A percentile compares a stretch with the other conserved stretches of the same genome.
These are phyloP conservation scores for Populus pruinosa DNA, from an alignment of 345 rosid species.

Conservation along the genomic window DNA sequence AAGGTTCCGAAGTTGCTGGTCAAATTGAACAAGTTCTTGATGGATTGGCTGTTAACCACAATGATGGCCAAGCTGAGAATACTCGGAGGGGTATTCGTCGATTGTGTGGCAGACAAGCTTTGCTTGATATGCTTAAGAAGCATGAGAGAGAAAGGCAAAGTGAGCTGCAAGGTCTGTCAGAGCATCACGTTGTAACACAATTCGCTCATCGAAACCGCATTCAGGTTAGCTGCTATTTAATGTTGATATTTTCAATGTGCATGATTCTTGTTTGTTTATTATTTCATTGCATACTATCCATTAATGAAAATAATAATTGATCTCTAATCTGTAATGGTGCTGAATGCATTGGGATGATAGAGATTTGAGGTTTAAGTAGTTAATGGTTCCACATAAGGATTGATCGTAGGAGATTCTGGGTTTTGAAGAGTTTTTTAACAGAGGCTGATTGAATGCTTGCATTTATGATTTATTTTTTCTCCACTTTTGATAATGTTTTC, in stretches of 20 bases:
- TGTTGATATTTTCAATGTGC: neutral
- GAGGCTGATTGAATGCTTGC: neutral
- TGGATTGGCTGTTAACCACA: slow-evolving; percentile 52
- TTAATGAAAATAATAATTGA: neutral
- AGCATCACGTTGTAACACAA: slow-evolving; percentile 67
- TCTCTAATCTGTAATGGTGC: neutral
- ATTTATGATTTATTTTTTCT: neutral
- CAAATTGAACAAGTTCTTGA: slow-evolving; percentile 71
- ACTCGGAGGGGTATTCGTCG: slow-evolving; percentile 66
- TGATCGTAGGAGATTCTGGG: neutral
- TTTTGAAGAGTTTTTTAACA: neutral
- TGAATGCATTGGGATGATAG: neutral
- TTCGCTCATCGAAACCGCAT: slow-evolving; percentile 92
- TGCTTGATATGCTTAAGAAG: slow-evolving; percentile 81
- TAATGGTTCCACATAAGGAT: neutral
- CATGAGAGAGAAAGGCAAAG: slow-evolving; percentile 71
- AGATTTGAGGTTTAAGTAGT: neutral
- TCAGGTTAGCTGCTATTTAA: slow-evolving; percentile 50
- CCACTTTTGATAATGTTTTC: neutral
- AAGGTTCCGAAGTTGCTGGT: slow-evolving; percentile 47
- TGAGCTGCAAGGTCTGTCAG: slow-evolving; percentile 66
- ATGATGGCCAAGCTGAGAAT: slow-evolving; percentile 43
- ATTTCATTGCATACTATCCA: neutral
- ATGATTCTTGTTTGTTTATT: neutral
- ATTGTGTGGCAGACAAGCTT: slow-evolving; percentile 82